phyloP scores from a whole-genome alignment of 305 asterid species.

The Fraxinus baroniana region DNA sequence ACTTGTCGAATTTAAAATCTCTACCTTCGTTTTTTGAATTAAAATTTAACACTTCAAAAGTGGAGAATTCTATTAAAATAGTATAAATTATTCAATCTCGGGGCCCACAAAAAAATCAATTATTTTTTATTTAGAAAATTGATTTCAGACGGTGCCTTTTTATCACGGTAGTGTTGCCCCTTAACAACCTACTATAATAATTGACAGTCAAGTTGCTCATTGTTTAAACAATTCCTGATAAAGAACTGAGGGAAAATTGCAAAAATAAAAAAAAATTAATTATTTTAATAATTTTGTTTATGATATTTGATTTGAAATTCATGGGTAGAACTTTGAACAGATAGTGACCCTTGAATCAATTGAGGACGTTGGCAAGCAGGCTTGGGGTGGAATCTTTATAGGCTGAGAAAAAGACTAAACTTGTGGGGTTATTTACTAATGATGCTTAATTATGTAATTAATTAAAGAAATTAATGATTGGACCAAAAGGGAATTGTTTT shows the following conservation, averaged over 20 bases:
- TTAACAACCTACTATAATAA: not conserved
- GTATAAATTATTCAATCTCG: not conserved
- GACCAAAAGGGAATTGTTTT: not conserved
- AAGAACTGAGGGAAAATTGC: not conserved
- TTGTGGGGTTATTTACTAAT: not conserved
- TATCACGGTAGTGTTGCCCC: not conserved
- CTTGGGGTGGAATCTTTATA: constrained; percentile 14
- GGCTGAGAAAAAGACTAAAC: not conserved
- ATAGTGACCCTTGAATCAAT: constrained; percentile 35
- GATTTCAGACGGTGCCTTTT: not conserved
- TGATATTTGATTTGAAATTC: constrained; percentile 12
- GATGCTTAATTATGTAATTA: not conserved
- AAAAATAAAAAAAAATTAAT: not conserved
- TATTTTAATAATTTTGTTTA: not conserved
- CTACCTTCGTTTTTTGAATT: not conserved
- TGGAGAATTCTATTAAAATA: not conserved
- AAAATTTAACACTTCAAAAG: not conserved
- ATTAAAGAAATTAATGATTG: constrained; percentile 9
- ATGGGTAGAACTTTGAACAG: constrained; percentile 17
- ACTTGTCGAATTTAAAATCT: not conserved
- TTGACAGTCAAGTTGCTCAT: not conserved
- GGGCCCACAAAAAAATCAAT: not conserved
- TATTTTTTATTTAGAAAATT: too few relatives aligned
- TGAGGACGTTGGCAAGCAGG: constrained; percentile 33
- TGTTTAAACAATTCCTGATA: not conserved